These are phyloP conservation scores for Chrysanthemum seticuspe DNA, from an alignment of 129 eudicot genomes.

Conservation along the genomic window DNA sequence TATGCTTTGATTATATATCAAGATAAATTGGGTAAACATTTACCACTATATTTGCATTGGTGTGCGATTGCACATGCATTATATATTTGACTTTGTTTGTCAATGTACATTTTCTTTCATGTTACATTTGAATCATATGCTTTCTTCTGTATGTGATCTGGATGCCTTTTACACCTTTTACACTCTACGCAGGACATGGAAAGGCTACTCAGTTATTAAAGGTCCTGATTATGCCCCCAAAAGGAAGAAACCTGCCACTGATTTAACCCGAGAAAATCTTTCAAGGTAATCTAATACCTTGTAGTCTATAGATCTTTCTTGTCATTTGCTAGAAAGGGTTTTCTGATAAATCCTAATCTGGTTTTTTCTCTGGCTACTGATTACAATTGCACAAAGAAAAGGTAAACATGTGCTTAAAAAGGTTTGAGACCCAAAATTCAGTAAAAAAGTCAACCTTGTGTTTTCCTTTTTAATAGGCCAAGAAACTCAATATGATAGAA, in stretches of 20 bases:
- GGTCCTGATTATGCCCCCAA: slow-evolving; percentile 90
- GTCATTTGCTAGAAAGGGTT: too few species aligned
- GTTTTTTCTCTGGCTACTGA: neutral
- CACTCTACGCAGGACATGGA: slow-evolving; percentile 68
- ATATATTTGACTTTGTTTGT: neutral
- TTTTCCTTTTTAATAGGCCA: too few species aligned
- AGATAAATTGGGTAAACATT: neutral
- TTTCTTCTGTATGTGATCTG: slow-evolving; percentile 14
- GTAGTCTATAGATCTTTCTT: too few species aligned
- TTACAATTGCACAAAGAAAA: neutral
- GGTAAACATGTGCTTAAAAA: too few species aligned
- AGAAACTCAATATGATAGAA: too few species aligned
- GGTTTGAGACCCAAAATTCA: too few species aligned
- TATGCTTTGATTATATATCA: neutral
- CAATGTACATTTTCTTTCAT: neutral
- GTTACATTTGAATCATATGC: neutral
- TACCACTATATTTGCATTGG: too few species aligned
- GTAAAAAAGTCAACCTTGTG: too few species aligned
- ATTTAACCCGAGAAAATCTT: slow-evolving; percentile 74
- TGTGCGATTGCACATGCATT: neutral
- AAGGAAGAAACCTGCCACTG: slow-evolving; percentile 91
- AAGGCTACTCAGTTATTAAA: slow-evolving; percentile 74
- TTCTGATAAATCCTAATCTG: too few species aligned
- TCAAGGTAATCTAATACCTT: slow-evolving; percentile 52
- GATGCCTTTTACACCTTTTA: neutral